phyloP scores from a whole-genome alignment of 2,329 filamentous ascomycete genomes.

The Venturia aucupariae region DNA sequence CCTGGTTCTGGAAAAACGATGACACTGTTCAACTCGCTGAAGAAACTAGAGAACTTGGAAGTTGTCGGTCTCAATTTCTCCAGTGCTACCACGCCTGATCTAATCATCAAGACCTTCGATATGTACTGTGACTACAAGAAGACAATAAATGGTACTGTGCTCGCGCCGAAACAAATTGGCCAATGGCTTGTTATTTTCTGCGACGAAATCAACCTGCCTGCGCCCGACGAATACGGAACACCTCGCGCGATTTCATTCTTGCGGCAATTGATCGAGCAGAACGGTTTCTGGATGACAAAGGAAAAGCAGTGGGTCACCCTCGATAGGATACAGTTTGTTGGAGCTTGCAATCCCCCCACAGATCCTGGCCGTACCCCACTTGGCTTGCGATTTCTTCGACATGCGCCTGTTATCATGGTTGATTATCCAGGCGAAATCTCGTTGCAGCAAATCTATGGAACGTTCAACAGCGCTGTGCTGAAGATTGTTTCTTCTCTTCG shows the following conservation, averaged over 20 bases:
- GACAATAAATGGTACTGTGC: slow-evolving; percentile 88
- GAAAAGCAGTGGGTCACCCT: slow-evolving; percentile 98
- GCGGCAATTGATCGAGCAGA: slow-evolving; percentile 94
- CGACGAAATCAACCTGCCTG: slow-evolving; percentile 97
- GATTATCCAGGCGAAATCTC: slow-evolving; percentile 96
- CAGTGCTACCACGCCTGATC: slow-evolving; percentile 92
- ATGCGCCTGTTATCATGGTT: slow-evolving; percentile 98
- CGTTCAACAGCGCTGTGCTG: slow-evolving; percentile 90
- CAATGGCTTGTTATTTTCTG: slow-evolving; percentile 98
- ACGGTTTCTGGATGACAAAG: slow-evolving; percentile 96
- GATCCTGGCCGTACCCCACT: slow-evolving; percentile 94
- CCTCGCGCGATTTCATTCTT: slow-evolving; percentile 96
- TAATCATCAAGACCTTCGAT: slow-evolving; percentile 98
- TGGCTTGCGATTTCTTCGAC: slow-evolving; percentile 85
- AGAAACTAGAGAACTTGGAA: slow-evolving; percentile 97
- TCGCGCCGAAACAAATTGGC: slow-evolving; percentile 92
- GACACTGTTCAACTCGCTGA: slow-evolving; percentile 95
- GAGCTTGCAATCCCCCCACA: slow-evolving; percentile 95
- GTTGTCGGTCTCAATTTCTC: slow-evolving; percentile 99
- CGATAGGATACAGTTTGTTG: slow-evolving; percentile 97
- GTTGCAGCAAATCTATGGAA: slow-evolving; percentile 94
- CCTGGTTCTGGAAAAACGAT: slow-evolving; percentile 99
- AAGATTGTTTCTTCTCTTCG: slow-evolving; percentile 95
- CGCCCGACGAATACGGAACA: slow-evolving; percentile 94
- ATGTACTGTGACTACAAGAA: slow-evolving; percentile 99